Evolutionary conservation across 2,329 filamentous ascomycete genomes (phyloP), one percentile per base, ranked within the genome.

Genomic region (Ceratocystis eucalypticola): DNA sequence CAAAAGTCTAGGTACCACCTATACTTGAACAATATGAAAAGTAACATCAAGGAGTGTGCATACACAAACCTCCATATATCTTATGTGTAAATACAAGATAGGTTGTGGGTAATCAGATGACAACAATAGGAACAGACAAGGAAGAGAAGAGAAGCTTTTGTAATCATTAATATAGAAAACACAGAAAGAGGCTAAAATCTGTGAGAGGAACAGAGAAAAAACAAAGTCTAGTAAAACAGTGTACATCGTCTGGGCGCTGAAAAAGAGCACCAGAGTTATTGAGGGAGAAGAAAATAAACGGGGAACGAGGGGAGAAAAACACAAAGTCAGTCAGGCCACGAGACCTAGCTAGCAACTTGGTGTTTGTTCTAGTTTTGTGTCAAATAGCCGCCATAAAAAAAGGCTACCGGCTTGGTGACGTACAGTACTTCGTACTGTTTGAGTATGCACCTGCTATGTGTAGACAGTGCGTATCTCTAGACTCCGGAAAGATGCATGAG

Each of bases 181-280:
- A 57, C 25, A 57, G 53, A 28, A 57, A 28, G 53, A 57, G 22
- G 53, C 25, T 57, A 33, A 33, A 57, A 30, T 25, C 22, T 33
- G 20, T 6, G 30, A 62, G 41, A 48, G 28, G n/a, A 50, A 17
- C 15, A 63, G 37, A 48, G 8, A 50, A 22, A 8, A 20, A 63
- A 20, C 15, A 28, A 50, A 50, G 17, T 63, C 61, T 63, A 63
- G 44, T 63, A 50, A 50, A 45, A 62, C 61, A 63, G 33, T 48
- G 30, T 63, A 63, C 61, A 63, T 45, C 61, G 61, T 63, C 61
- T 50, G 61, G 61, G 22, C 30, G 20, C 41, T 22, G 28, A 45
- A 33, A 62, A 25, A 50, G 37, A n/a, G 44, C 44, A 33, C 46
- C 61, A 33, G 46, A 63, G 61, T 30, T 57, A 30, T 57, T 33